Evolutionary conservation across 2,329 filamentous ascomycete species (phyloP).

Genomic region (Ascosphaera apis): DNA sequence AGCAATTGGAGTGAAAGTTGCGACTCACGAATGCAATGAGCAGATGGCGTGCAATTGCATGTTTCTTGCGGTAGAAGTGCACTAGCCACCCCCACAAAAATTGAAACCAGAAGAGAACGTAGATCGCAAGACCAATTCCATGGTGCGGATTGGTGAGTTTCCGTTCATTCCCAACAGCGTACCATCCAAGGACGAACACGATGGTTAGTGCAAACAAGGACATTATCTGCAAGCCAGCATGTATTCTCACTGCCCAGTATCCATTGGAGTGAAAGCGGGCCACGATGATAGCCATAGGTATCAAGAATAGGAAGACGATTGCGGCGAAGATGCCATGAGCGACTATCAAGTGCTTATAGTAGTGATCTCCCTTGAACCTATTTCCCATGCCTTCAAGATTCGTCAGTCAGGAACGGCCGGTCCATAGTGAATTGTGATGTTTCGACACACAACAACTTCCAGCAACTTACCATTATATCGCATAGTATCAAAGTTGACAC

Average conservation of each 20-base stretch:
- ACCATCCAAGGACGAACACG: conserved; percentile 37
- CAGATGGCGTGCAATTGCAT: conserved; percentile 24
- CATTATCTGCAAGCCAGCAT: conserved; percentile 40
- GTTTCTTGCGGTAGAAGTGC: conserved; percentile 12
- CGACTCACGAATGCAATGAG: conserved; percentile 31
- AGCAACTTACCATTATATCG: conserved; percentile 41
- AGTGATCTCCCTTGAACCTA: conserved; percentile 34
- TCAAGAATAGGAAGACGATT: conserved; percentile 36
- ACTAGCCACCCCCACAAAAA: conserved; percentile 34
- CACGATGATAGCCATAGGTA: conserved; percentile 36
- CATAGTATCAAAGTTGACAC: conserved; percentile 42
- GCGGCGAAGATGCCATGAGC: conserved; percentile 38
- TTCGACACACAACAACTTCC: too few relatives aligned
- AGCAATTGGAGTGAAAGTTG: too few relatives aligned
- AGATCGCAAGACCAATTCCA: conserved; percentile 41
- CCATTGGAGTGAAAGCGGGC: conserved; percentile 34
- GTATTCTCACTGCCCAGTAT: conserved; percentile 32
- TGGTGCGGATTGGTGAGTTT: conserved; percentile 44
- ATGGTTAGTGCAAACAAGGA: conserved; percentile 38
- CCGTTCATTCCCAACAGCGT: conserved; percentile 36
- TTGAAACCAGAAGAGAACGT: conserved; percentile 35
- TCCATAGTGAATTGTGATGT: too few relatives aligned
- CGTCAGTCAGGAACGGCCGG: too few relatives aligned
- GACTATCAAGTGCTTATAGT: conserved; percentile 34
- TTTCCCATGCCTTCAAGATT: conserved; percentile 44